These are phyloP conservation scores for Eucalyptus sideroxylon DNA, from an alignment of 345 rosid species.

Conservation along the genomic window DNA sequence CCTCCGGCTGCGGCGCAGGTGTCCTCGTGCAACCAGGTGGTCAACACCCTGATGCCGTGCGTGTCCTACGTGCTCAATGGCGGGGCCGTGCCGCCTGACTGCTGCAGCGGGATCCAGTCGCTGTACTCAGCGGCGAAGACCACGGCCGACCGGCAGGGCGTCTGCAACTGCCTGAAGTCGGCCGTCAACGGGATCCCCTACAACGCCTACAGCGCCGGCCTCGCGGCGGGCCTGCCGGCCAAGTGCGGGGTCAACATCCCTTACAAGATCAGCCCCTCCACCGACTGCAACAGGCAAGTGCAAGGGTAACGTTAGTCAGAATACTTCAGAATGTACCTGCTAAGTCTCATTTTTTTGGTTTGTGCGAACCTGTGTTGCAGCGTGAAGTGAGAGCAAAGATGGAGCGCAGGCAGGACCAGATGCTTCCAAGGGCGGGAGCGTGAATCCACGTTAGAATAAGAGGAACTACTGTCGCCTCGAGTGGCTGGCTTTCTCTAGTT, in stretches of 20 bases:
- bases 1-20: background rate
- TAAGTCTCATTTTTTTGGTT: background rate
- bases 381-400: background rate
- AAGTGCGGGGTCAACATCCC: slow-evolving; percentile 4
- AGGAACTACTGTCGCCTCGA: background rate
- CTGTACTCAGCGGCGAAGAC: background rate
- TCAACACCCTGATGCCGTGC: background rate
- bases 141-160: background rate
- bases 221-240: background rate
- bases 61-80: background rate
- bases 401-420: background rate
- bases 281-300: slow-evolving; percentile 1
- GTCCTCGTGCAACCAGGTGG: background rate
- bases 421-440: background rate
- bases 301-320: background rate
- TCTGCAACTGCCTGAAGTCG: background rate
- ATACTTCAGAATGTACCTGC: background rate
- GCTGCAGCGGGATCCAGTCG: background rate
- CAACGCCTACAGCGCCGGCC: background rate
- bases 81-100: background rate
- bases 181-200: background rate
- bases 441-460: background rate
- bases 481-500: background rate
- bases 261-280: background rate
- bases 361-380: background rate